Evolutionary conservation across 2,329 filamentous ascomycete species (phyloP).

Genomic region (Cordyceps cateniannulata): DNA sequence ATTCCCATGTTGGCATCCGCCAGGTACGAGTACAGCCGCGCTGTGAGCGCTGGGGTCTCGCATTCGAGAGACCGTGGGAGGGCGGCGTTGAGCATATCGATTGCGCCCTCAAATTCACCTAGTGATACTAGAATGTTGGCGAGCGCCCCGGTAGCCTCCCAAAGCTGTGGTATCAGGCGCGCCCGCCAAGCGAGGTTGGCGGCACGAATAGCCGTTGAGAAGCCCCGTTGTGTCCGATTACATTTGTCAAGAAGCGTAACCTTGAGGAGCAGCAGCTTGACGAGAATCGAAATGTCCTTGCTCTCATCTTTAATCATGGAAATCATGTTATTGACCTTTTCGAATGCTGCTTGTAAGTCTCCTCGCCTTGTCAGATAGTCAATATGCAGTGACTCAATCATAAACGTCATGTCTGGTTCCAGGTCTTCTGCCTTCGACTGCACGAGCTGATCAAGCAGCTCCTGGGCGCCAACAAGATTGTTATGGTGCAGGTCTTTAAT

Average conservation of each 20-base stretch:
- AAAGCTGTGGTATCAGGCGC: slow-evolving; percentile 61
- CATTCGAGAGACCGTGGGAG: slow-evolving; percentile 73
- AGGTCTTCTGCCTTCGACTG: slow-evolving; percentile 45
- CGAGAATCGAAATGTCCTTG: slow-evolving; percentile 55
- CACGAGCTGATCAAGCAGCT: slow-evolving; percentile 44
- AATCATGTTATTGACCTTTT: slow-evolving; percentile 40
- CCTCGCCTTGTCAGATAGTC: slow-evolving; percentile 44
- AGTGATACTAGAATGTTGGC: slow-evolving; percentile 63
- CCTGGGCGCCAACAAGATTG: slow-evolving; percentile 44
- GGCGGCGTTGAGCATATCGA: slow-evolving; percentile 57
- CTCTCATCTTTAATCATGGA: slow-evolving; percentile 36
- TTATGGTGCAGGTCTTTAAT: slow-evolving; percentile 53
- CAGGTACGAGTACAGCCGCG: slow-evolving; percentile 61
- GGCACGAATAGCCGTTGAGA: slow-evolving; percentile 70
- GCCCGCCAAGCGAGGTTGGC: slow-evolving; percentile 67
- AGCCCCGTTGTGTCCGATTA: slow-evolving; percentile 65
- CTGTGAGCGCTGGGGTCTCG: slow-evolving; percentile 55
- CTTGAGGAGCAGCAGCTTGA: slow-evolving; percentile 68
- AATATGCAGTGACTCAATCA: slow-evolving; percentile 46
- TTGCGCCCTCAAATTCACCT: slow-evolving; percentile 62
- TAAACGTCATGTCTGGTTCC: slow-evolving; percentile 45
- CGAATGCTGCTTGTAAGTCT: slow-evolving; percentile 41
- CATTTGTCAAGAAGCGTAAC: slow-evolving; percentile 61
- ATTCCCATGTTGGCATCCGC: slow-evolving; percentile 75
- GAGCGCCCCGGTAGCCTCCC: slow-evolving; percentile 63